Evolutionary conservation across 139 green algal species (phyloP).

Genomic region (Ettlia oleoabundans): DNA sequence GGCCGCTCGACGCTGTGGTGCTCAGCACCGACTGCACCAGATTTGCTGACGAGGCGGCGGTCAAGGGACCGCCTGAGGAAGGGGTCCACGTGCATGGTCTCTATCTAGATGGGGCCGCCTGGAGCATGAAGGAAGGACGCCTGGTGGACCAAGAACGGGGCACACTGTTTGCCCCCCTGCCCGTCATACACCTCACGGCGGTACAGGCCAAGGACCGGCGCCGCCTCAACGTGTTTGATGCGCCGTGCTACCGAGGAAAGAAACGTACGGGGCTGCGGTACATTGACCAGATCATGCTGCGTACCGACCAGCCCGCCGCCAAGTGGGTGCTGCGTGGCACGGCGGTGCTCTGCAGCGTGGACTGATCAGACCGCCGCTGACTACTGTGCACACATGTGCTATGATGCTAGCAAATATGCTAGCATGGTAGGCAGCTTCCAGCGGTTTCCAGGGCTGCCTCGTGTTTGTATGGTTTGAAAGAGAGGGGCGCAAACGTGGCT

Average conservation of each 20-base stretch:
- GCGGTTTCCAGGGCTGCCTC: too few relatives aligned
- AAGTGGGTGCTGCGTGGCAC: conserved; percentile 93
- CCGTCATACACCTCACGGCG: conserved; percentile 66
- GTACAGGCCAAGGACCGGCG: conserved; percentile 80
- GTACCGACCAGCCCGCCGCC: conserved; percentile 78
- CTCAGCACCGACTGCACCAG: conserved; percentile 90
- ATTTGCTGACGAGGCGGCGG: conserved; percentile 72
- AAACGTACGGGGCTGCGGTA: conserved; percentile 85
- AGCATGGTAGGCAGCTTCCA: too few relatives aligned
- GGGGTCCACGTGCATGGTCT: conserved; percentile 95
- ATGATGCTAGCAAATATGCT: too few relatives aligned
- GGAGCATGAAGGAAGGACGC: conserved; percentile 81
- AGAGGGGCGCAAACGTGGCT: too few relatives aligned
- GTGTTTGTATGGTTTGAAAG: too few relatives aligned
- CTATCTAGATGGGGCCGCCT: conserved; percentile 94
- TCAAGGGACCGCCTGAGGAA: conserved; percentile 83
- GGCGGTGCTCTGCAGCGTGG: conserved; percentile 84
- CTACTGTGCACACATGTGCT: too few relatives aligned
- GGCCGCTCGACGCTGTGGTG: conserved; percentile 94
- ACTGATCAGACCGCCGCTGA: too few relatives aligned
- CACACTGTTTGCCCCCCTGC: conserved; percentile 80
- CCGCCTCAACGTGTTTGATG: conserved; percentile 73
- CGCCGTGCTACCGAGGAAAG: conserved; percentile 87
- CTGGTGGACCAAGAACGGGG: conserved; percentile 72
- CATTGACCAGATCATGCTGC: conserved; percentile 87